phyloP scores from a whole-genome alignment of 352 stramenopile species.

The Pythium phragmitis region DNA sequence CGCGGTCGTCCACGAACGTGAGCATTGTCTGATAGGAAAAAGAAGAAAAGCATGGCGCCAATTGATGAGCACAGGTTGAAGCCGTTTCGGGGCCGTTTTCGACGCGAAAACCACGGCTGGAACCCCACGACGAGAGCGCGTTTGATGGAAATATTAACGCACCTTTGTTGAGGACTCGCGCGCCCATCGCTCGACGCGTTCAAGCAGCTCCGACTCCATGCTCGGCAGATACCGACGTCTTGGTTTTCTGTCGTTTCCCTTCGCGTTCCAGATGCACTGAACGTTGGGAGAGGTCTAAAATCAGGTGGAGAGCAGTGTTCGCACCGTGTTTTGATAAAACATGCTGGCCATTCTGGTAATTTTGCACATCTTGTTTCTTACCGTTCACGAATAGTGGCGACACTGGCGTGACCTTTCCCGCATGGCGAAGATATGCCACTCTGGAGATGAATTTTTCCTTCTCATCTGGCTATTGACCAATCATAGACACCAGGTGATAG shows the following conservation, averaged over 20 bases:
- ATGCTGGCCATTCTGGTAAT: background rate
- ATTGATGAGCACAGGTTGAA: background rate
- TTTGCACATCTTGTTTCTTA: conserved; percentile 1
- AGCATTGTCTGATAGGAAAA: conserved; percentile 57
- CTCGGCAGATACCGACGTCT: background rate
- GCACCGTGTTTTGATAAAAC: conserved; percentile 22
- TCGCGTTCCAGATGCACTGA: conserved; percentile 2
- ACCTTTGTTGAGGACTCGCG: conserved; percentile 69
- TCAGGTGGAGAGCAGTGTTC: conserved; percentile 1
- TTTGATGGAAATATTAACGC: background rate
- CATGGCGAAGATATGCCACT: conserved; percentile 21
- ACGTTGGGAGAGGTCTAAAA: conserved; percentile 4
- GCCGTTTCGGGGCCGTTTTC: conserved; percentile 15
- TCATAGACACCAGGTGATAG: background rate
- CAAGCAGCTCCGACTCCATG: conserved; percentile 75
- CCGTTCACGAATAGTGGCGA: background rate
- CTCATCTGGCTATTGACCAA: background rate
- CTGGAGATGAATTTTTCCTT: background rate
- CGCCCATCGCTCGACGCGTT: conserved; percentile 74
- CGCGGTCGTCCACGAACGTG: conserved; percentile 78
- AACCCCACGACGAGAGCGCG: background rate
- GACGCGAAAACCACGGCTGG: background rate
- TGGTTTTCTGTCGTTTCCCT: conserved; percentile 7
- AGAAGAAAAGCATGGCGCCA: background rate
- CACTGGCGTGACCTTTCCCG: conserved; percentile 24